Percentiles rank a stretch among this genome's conserved stretches.
These are phyloP conservation scores for Pseudocercospora fijiensis DNA, from an alignment of 2,329 filamentous ascomycete genomes.

Conservation along the genomic window DNA sequence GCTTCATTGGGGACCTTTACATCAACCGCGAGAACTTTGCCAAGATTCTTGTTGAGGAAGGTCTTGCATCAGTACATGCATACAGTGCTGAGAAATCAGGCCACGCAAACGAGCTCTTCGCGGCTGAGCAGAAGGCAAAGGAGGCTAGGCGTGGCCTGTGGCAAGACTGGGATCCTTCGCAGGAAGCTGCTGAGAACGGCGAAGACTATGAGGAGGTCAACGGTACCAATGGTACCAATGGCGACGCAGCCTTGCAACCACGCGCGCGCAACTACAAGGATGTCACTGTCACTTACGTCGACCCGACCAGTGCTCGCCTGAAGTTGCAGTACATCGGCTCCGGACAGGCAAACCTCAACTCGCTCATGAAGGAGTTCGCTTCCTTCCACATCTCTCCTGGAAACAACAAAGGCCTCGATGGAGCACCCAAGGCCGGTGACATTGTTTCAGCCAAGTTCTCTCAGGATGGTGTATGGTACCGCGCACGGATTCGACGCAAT, in stretches of 20 bases:
- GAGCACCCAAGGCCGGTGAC: conserved; percentile 83
- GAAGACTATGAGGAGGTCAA: conserved; percentile 44
- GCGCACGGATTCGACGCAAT: conserved; percentile 84
- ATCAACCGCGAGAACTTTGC: conserved; percentile 95
- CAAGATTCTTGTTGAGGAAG: conserved; percentile 89
- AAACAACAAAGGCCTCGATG: conserved; percentile 68
- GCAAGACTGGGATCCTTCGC: conserved; percentile 90
- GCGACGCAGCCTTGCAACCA: conserved; percentile 52
- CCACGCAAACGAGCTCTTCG: conserved; percentile 81
- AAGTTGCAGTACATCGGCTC: conserved; percentile 90
- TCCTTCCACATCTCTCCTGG: conserved; percentile 83
- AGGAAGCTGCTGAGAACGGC: conserved; percentile 64
- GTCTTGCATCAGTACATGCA: conserved; percentile 84
- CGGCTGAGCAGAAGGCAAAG: conserved; percentile 86
- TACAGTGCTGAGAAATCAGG: conserved; percentile 96
- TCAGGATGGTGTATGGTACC: conserved; percentile 90
- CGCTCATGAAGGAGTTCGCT: conserved; percentile 86
- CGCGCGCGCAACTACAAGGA: conserved; percentile 89
- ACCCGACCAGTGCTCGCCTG: conserved; percentile 69
- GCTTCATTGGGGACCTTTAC: conserved; percentile 93
- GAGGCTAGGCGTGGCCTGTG: conserved; percentile 83
- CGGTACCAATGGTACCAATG: conserved; percentile 48
- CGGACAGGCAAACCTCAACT: conserved; percentile 79
- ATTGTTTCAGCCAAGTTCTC: conserved; percentile 89
- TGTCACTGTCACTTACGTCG: conserved; percentile 87